phyloP scores from a whole-genome alignment of 2,329 filamentous ascomycete genomes.

The Fusarium vanettenii region DNA sequence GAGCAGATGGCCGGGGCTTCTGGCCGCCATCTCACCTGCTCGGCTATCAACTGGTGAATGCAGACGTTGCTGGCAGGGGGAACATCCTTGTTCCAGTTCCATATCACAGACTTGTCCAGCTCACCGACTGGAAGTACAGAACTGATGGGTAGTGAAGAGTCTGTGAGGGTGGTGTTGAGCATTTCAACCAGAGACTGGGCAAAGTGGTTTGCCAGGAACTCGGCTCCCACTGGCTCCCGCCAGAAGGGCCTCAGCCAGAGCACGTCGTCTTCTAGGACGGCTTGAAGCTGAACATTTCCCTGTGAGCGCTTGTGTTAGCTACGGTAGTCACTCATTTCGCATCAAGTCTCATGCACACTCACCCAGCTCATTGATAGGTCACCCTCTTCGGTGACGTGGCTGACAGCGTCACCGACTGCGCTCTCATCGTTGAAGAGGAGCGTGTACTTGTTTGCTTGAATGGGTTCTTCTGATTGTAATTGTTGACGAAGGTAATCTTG shows the following conservation, averaged over 20 bases:
- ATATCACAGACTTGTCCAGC: constrained; percentile 38
- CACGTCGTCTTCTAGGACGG: constrained; percentile 23
- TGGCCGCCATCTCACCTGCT: constrained; percentile 38
- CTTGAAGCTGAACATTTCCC: constrained; percentile 41
- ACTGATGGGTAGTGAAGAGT: constrained; percentile 11
- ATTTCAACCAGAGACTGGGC: constrained; percentile 36
- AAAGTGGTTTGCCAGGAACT: constrained; percentile 40
- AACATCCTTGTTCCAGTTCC: constrained; percentile 41
- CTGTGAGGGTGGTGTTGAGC: constrained; percentile 37
- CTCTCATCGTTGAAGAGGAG: constrained; percentile 41
- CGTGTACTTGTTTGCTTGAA: constrained; percentile 8
- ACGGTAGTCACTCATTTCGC: neutral
- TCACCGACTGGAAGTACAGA: constrained; percentile 36
- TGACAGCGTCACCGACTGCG: constrained; percentile 22
- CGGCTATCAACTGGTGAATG: constrained; percentile 41
- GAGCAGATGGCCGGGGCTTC: constrained; percentile 44
- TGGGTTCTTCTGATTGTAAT: constrained; percentile 7
- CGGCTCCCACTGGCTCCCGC: constrained; percentile 40
- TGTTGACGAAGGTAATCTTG: constrained; percentile 29
- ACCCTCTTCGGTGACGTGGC: constrained; percentile 15
- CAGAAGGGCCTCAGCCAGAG: constrained; percentile 37
- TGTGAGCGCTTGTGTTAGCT: constrained; percentile 15
- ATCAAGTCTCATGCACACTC: neutral
- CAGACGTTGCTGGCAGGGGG: constrained; percentile 27
- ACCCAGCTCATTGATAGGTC: constrained; percentile 36